phyloP scores from a whole-genome alignment of 1,284 basidiomycete genomes.

The Sporisorium sorghi region DNA sequence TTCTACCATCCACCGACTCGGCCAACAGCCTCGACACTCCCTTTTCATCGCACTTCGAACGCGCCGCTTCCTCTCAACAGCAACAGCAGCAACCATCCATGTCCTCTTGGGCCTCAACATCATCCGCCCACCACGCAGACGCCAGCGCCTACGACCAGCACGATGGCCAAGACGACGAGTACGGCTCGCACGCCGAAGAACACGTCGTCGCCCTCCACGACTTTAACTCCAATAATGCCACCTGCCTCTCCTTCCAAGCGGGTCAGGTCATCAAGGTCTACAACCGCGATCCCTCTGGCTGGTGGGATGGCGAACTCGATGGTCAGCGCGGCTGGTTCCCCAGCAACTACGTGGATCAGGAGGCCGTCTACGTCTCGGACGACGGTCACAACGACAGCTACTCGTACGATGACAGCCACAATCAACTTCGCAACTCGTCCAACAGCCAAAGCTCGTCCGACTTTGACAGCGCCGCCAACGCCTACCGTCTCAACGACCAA shows the following conservation, averaged over 20 bases:
- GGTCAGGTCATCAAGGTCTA: slow-evolving; percentile 91
- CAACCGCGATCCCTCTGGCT: slow-evolving; percentile 87
- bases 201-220: slow-evolving; percentile 70
- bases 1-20: slow-evolving; percentile 24
- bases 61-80: slow-evolving; percentile 20
- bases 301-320: slow-evolving; percentile 96
- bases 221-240: slow-evolving; percentile 60
- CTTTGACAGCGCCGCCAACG: slow-evolving; percentile 20
- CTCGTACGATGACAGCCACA: slow-evolving; percentile 25
- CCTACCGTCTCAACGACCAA: slow-evolving; percentile 11
- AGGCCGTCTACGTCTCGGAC: slow-evolving; percentile 48
- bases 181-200: slow-evolving; percentile 50
- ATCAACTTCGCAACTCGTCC: slow-evolving; percentile 19
- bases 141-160: slow-evolving; percentile 29
- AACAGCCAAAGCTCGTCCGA: slow-evolving; percentile 24
- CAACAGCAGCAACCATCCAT: slow-evolving; percentile 22
- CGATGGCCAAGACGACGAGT: slow-evolving; percentile 20
- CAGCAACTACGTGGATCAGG: slow-evolving; percentile 73
- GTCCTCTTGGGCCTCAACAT: slow-evolving; percentile 26
- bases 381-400: slow-evolving; percentile 36
- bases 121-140: slow-evolving; percentile 15
- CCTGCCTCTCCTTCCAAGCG: slow-evolving; percentile 86
- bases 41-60: slow-evolving; percentile 27
- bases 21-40: slow-evolving; percentile 27
- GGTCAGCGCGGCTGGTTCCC: slow-evolving; percentile 88